These are phyloP conservation scores for Backusella circina DNA, from an alignment of 192 early-diverging fungal genomes.

Conservation along the genomic window DNA sequence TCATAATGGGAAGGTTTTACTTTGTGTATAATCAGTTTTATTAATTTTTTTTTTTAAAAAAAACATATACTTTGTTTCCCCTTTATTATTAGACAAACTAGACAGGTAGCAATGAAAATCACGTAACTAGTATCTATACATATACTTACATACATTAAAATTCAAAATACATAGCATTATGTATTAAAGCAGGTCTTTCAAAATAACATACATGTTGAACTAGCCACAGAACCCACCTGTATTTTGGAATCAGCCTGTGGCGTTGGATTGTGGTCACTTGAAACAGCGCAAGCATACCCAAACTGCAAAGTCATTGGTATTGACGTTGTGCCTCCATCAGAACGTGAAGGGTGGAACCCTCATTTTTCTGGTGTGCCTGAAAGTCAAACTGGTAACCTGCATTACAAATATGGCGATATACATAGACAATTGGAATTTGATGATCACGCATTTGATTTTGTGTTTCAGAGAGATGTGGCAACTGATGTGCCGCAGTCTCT, in stretches of 20 bases:
- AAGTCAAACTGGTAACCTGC: neutral
- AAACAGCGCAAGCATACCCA: constrained; percentile 47
- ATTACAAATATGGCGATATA: constrained; percentile 32
- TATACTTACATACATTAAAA: neutral
- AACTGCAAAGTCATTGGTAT: constrained; percentile 44
- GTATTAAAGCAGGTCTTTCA: constrained; percentile 25
- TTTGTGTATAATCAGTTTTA: neutral
- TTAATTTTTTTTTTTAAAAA: no score
- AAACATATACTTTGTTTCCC: neutral
- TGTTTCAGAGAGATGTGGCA: constrained; percentile 31
- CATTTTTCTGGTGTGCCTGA: neutral
- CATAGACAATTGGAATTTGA: constrained; percentile 33
- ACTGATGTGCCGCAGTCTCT: constrained; percentile 8
- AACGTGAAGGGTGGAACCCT: neutral
- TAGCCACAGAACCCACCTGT: neutral
- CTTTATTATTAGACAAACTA: constrained; percentile 12
- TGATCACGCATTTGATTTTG: constrained; percentile 47
- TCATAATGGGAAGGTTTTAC: neutral
- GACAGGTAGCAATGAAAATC: constrained; percentile 5
- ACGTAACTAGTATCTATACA: neutral
- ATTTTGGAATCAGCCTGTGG: constrained; percentile 26
- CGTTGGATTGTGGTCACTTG: constrained; percentile 32
- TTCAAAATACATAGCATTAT: constrained; percentile 13
- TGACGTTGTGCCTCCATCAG: constrained; percentile 34
- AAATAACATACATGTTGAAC: constrained; percentile 13